Conservation (phyloP, 2,329 filamentous ascomycete species). For the Harringtonia lauricola region DNA sequence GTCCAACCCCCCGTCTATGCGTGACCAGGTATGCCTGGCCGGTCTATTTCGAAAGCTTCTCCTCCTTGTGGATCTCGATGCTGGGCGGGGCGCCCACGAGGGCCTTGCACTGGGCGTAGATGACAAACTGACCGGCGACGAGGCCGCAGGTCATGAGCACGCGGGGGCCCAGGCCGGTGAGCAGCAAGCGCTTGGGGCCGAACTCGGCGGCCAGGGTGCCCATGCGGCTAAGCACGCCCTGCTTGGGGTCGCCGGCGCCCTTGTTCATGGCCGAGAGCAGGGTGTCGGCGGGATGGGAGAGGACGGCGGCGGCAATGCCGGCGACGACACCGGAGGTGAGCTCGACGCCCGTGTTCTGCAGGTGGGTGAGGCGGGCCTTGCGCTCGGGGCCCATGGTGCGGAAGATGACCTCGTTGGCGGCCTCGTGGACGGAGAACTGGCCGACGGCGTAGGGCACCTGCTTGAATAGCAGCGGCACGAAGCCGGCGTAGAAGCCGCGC, state of each 20-base stretch:
- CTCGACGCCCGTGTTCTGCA: conserved; percentile 73
- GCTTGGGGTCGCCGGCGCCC: conserved; percentile 35
- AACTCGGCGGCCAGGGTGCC: conserved; percentile 40
- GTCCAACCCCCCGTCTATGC: not conserved
- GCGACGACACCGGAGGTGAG: conserved; percentile 77
- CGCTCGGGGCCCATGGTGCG: conserved; percentile 49
- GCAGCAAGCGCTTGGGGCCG: conserved; percentile 34
- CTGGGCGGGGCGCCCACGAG: conserved; percentile 38
- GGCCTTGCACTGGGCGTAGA: conserved; percentile 43
- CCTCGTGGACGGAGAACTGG: conserved; percentile 92
- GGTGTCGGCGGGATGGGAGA: conserved; percentile 79
- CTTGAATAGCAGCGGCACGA: conserved; percentile 77
- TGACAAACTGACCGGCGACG: conserved; percentile 42
- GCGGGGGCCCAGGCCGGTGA: conserved; percentile 37
- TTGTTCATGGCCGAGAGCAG: conserved; percentile 45
- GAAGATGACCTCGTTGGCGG: conserved; percentile 69
- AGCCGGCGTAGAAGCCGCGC: conserved; percentile 81
- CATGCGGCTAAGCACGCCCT: conserved; percentile 38
- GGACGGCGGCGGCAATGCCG: conserved; percentile 76
- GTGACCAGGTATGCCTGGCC: too few relatives aligned
- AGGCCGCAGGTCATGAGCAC: conserved; percentile 42
- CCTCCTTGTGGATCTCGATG: conserved; percentile 42
- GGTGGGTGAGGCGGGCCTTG: conserved; percentile 57
- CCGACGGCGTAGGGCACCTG: conserved; percentile 90
- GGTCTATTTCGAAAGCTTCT: conserved; percentile 4